Percentiles rank a stretch among this genome's conserved stretches.
These are phyloP conservation scores for Porphyridium purpureum DNA, from an alignment of 23 red algal genomes.

Conservation along the genomic window DNA sequence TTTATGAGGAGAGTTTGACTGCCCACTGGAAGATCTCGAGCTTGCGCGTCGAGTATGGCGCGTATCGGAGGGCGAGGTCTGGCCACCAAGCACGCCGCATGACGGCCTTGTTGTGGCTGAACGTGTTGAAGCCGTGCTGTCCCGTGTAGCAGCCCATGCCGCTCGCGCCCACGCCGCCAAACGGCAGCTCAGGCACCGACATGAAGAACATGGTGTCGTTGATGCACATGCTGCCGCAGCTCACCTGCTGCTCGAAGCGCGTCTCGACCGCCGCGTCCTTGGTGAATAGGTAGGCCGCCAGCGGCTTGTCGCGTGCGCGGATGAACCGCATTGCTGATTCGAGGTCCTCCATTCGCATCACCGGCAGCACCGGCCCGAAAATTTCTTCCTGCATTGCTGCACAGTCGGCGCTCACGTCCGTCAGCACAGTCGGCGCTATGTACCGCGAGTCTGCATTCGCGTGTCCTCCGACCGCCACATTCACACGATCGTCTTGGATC, in stretches of 20 bases:
- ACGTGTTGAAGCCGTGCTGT: conserved; percentile 22
- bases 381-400: conserved; percentile 52
- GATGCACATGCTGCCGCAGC: conserved; percentile 45
- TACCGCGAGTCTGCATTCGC: conserved; percentile 3
- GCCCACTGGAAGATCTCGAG: too few relatives aligned
- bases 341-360: conserved; percentile 8
- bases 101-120: conserved; percentile 8
- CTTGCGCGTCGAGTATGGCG: too few relatives aligned
- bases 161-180: conserved; percentile 48
- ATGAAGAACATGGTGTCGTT: conserved; percentile 59
- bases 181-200: conserved; percentile 9
- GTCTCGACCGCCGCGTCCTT: neutral
- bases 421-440: conserved; percentile 31
- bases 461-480: conserved; percentile 14
- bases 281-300: conserved; percentile 38
- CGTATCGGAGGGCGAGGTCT: too few relatives aligned
- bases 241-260: conserved; percentile 13
- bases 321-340: conserved; percentile 18
- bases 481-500: neutral
- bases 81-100: too few relatives aligned
- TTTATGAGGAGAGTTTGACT: too few relatives aligned
- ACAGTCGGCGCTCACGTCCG: conserved; percentile 3
- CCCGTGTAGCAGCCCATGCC: conserved; percentile 38
- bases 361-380: conserved; percentile 50
- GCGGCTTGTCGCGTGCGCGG: neutral